Conservation (phyloP, 306 rosid genomes). For the Hippophae gyantsensis region DNA sequence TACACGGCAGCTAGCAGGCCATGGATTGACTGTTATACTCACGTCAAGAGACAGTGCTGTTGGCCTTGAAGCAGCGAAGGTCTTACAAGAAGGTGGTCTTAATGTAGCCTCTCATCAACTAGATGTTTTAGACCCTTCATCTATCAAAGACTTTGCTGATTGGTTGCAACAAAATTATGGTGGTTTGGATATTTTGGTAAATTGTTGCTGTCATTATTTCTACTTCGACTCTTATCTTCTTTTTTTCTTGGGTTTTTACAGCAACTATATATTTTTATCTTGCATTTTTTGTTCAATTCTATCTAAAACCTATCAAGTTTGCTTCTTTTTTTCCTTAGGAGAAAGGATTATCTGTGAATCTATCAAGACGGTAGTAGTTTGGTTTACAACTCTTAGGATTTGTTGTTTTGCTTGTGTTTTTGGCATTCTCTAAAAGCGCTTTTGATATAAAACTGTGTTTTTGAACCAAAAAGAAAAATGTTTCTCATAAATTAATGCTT, state of each 20-base stretch:
- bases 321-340: too few species aligned
- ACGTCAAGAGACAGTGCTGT: constrained; percentile 71
- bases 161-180: constrained; percentile 68
- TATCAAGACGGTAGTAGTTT: too few species aligned
- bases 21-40: constrained; percentile 68
- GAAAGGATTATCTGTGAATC: too few species aligned
- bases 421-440: too few species aligned
- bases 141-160: constrained; percentile 42
- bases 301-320: background rate
- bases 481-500: too few species aligned
- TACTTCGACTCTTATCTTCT: background rate
- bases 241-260: background rate
- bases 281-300: background rate
- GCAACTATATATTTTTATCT: background rate
- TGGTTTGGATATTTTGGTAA: constrained; percentile 76
- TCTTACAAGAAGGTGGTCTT: constrained; percentile 78
- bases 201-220: constrained; percentile 12
- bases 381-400: too few species aligned
- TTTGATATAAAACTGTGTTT: too few species aligned
- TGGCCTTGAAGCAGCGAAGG: constrained; percentile 78
- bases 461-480: too few species aligned
- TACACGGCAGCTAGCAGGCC: constrained; percentile 64
- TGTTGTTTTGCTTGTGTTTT: too few species aligned
- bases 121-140: constrained; percentile 58
- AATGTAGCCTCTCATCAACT: constrained; percentile 59